A percentile compares a stretch with the other conserved stretches of the same genome.
These are phyloP conservation scores for Cardiospermum halicacabum DNA, from an alignment of 345 rosid species.

Conservation along the genomic window DNA sequence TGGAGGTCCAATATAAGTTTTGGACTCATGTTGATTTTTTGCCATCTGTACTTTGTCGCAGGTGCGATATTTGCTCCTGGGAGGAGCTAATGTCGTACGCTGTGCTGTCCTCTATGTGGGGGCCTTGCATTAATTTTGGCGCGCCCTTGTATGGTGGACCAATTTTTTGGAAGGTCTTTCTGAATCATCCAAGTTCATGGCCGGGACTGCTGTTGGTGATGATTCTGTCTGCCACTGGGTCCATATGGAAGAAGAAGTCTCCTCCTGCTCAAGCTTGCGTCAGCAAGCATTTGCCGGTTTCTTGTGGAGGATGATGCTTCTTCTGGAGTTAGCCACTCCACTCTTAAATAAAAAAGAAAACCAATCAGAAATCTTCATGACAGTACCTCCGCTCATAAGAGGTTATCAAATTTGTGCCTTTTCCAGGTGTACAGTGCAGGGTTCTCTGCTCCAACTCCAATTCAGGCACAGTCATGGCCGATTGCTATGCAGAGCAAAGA, in stretches of 20 bases:
- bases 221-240: slow-evolving; percentile 67
- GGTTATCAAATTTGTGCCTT: slow-evolving; percentile 54
- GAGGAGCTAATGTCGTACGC: slow-evolving; percentile 99
- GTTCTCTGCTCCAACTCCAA: slow-evolving; percentile 92
- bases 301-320: slow-evolving; percentile 95
- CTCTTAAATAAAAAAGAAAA: slow-evolving; percentile 35
- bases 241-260: slow-evolving; percentile 79
- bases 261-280: slow-evolving; percentile 91
- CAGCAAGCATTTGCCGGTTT: slow-evolving; percentile 70
- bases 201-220: slow-evolving; percentile 84
- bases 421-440: slow-evolving; percentile 94
- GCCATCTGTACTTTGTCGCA: slow-evolving; percentile 83
- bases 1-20: slow-evolving; percentile 56
- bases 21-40: slow-evolving; percentile 62
- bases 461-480: slow-evolving; percentile 99
- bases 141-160: slow-evolving; percentile 73
- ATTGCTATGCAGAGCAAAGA: slow-evolving; percentile 86
- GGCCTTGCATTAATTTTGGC: slow-evolving; percentile 70
- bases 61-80: slow-evolving; percentile 99
- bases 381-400: slow-evolving; percentile 45
- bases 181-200: slow-evolving; percentile 66
- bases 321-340: slow-evolving; percentile 66
- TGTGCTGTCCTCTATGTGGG: slow-evolving; percentile 69
- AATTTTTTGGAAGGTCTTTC: slow-evolving; percentile 66
- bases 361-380: slow-evolving; percentile 44